Evolutionary conservation across 169 alveolate genomes (phyloP).

Genomic region (Perkinsus chesapeaki): DNA sequence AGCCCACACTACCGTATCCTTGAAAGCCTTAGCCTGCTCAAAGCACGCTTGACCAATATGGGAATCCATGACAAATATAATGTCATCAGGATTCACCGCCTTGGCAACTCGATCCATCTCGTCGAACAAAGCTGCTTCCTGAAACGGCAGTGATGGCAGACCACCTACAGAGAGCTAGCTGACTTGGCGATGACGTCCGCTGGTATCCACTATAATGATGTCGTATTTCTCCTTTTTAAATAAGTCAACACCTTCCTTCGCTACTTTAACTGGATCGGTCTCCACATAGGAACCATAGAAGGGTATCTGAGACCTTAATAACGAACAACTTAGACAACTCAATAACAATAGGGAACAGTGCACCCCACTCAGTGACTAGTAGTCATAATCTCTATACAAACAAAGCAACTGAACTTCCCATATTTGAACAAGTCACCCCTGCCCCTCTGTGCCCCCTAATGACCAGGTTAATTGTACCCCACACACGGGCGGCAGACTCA

Average conservation of each 20-base stretch:
- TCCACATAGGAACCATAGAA: constrained; percentile 72
- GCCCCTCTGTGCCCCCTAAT: too few relatives aligned
- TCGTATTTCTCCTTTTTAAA: constrained; percentile 90
- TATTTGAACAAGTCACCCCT: too few relatives aligned
- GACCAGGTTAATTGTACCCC: too few relatives aligned
- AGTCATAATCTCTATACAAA: not conserved
- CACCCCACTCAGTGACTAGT: not conserved
- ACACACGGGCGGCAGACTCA: too few relatives aligned
- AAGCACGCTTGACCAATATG: constrained; percentile 99
- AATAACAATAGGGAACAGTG: too few relatives aligned
- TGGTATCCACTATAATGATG: constrained; percentile 94
- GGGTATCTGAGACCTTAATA: not conserved
- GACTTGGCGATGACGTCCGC: constrained; percentile 92
- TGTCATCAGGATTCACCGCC: constrained; percentile 91
- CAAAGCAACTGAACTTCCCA: too few relatives aligned
- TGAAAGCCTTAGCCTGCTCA: constrained; percentile 97
- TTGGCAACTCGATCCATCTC: constrained; percentile 96
- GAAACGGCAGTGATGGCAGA: constrained; percentile 21
- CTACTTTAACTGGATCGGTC: constrained; percentile 97
- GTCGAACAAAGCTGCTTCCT: constrained; percentile 94
- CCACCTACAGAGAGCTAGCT: not conserved
- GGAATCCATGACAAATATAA: constrained; percentile 94
- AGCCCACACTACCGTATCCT: constrained; percentile 75
- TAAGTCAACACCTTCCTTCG: constrained; percentile 94
- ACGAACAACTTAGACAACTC: too few relatives aligned